phyloP scores from a whole-genome alignment of 2,329 filamentous ascomycete genomes.

The Xylariaceae sp. region DNA sequence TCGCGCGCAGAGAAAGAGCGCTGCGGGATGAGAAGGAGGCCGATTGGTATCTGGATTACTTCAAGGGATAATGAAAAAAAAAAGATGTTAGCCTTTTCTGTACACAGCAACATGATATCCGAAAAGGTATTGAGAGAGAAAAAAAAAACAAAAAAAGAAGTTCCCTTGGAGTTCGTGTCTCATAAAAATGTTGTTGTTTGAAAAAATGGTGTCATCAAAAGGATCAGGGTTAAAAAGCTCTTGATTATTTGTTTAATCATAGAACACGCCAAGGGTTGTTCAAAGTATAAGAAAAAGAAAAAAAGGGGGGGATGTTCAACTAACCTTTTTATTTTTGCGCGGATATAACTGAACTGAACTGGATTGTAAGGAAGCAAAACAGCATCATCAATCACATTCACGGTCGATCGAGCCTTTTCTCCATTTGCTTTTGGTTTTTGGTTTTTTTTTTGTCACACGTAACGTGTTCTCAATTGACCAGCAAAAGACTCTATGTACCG shows the following conservation, averaged over 20 bases:
- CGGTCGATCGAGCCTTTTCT: background rate
- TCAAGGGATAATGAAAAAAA: background rate
- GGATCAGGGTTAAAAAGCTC: slow-evolving; percentile 65
- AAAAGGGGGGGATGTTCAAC: slow-evolving; percentile 29
- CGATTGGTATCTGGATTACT: no score
- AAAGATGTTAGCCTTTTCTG: slow-evolving; percentile 18
- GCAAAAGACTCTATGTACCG: slow-evolving; percentile 44
- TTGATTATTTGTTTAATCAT: slow-evolving; percentile 54
- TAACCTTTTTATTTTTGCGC: slow-evolving; percentile 40
- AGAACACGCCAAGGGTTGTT: slow-evolving; percentile 28
- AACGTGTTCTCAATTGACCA: slow-evolving; percentile 37
- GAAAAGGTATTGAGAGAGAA: background rate
- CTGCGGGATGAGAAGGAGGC: no score
- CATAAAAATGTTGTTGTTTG: slow-evolving; percentile 48
- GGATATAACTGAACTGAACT: background rate
- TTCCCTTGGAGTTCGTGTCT: slow-evolving; percentile 35
- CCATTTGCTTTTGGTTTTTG: background rate
- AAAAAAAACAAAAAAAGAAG: background rate
- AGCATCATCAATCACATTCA: slow-evolving; percentile 25
- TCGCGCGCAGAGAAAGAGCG: no score
- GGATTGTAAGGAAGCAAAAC: slow-evolving; percentile 1
- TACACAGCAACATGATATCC: background rate
- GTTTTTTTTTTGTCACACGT: slow-evolving; percentile 24
- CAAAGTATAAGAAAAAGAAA: slow-evolving; percentile 13
- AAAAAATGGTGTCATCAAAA: slow-evolving; percentile 51